phyloP scores from a whole-genome alignment of 306 rosid species.

The Potentilla sterilis region DNA sequence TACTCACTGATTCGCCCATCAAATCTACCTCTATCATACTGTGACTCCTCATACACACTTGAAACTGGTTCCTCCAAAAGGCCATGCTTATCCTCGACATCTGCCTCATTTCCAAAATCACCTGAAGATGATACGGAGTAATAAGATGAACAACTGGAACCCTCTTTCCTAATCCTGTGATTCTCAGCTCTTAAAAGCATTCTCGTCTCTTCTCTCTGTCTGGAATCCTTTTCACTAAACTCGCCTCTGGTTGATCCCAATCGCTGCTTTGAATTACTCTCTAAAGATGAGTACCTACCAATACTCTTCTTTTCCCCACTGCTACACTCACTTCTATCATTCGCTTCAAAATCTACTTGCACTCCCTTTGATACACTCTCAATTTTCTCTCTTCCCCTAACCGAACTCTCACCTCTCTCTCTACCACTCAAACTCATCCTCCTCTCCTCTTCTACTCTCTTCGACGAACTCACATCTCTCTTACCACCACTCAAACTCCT shows the following conservation, averaged over 20 bases:
- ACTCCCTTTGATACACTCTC: constrained; percentile 28
- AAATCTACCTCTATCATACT: constrained; percentile 28
- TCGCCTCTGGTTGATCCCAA: constrained; percentile 20
- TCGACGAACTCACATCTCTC: constrained; percentile 37
- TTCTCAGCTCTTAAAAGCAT: constrained; percentile 33
- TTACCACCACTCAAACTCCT: constrained; percentile 26
- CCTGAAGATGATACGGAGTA: constrained; percentile 67
- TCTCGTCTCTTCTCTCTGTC: constrained; percentile 32
- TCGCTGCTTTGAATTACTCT: constrained; percentile 20
- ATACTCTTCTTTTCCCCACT: constrained; percentile 27
- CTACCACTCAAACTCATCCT: constrained; percentile 29
- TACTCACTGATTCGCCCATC: constrained; percentile 35
- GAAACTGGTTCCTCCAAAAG: constrained; percentile 44
- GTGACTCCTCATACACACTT: constrained; percentile 36
- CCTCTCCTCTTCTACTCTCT: constrained; percentile 37
- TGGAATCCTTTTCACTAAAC: constrained; percentile 36
- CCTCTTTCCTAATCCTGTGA: constrained; percentile 44
- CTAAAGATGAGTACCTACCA: constrained; percentile 7
- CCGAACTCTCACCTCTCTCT: constrained; percentile 35
- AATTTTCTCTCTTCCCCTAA: not conserved
- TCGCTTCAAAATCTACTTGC: constrained; percentile 39
- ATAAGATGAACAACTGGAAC: constrained; percentile 84
- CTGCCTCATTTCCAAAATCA: constrained; percentile 57
- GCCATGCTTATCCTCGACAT: constrained; percentile 52
- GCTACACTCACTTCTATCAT: constrained; percentile 13